Evolutionary conservation across 495 filamentous ascomycete species (phyloP).

Genomic region (Aspergillus conjunctus): DNA sequence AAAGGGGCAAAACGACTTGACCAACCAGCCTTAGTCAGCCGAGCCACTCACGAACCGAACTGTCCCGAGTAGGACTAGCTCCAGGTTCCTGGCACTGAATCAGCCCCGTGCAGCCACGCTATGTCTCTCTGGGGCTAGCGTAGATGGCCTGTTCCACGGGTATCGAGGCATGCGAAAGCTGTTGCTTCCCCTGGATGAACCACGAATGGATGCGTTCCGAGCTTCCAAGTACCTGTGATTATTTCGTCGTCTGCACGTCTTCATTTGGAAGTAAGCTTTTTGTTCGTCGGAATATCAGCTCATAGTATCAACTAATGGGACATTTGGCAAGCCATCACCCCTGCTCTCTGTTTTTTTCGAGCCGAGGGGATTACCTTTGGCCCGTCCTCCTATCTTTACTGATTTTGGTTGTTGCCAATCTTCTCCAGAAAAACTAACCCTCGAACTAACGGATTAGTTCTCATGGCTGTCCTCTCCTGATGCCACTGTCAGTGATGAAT

Average conservation of each 20-base stretch:
- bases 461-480: conserved; percentile 20
- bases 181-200: conserved; percentile 5
- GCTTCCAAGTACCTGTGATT: neutral
- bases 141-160: conserved; percentile 17
- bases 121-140: neutral
- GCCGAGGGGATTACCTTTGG: neutral
- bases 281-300: too few relatives aligned
- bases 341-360: neutral
- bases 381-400: conserved; percentile 23
- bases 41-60: conserved; percentile 10
- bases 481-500: conserved; percentile 2
- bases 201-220: neutral
- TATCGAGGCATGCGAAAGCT: conserved; percentile 7
- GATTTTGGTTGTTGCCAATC: conserved; percentile 23
- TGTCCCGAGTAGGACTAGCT: conserved; percentile 16
- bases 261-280: neutral
- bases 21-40: neutral
- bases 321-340: too few relatives aligned
- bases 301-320: too few relatives aligned
- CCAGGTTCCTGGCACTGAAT: conserved; percentile 11
- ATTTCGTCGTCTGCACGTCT: neutral
- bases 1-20: conserved; percentile 15
- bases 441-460: conserved; percentile 24
- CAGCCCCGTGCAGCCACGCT: conserved; percentile 4
- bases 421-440: conserved; percentile 26